A percentile compares a stretch with the other conserved stretches of the same genome.
Evolutionary conservation across 2,329 filamentous ascomycete genomes (phyloP).

Genomic region (Diaporthe citriasiana): DNA sequence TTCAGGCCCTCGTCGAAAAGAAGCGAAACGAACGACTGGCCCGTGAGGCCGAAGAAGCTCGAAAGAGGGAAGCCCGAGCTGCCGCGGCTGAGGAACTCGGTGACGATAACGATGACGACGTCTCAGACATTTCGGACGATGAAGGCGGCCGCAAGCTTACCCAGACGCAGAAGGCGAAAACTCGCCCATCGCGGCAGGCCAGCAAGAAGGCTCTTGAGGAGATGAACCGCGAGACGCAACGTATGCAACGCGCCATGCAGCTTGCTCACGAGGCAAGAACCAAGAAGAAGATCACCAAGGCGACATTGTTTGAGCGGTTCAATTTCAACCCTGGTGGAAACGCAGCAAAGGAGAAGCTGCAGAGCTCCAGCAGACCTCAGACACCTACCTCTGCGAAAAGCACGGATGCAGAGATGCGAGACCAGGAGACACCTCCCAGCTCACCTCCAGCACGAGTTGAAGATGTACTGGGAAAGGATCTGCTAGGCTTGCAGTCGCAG

Average conservation of each 20-base stretch:
- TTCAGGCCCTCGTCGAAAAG: conserved; percentile 79
- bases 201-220: conserved; percentile 96
- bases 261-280: conserved; percentile 90
- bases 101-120: conserved; percentile 60
- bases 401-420: conserved; percentile 66
- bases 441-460: conserved; percentile 68
- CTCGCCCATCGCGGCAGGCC: conserved; percentile 83
- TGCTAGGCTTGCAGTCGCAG: conserved; percentile 21
- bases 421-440: conserved; percentile 78
- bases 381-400: conserved; percentile 60
- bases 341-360: conserved; percentile 46
- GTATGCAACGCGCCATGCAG: conserved; percentile 90
- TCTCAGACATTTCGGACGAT: conserved; percentile 71
- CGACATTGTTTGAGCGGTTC: conserved; percentile 86
- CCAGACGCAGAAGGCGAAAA: conserved; percentile 73
- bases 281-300: conserved; percentile 90
- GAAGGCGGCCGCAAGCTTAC: conserved; percentile 76
- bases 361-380: conserved; percentile 70
- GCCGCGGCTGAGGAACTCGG: conserved; percentile 58
- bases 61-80: conserved; percentile 60
- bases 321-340: conserved; percentile 72
- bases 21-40: conserved; percentile 80
- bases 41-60: conserved; percentile 72
- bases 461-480: conserved; percentile 39
- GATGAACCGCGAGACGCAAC: conserved; percentile 94